Evolutionary conservation across 345 rosid species (phyloP).

Genomic region (Linum trigynum): DNA sequence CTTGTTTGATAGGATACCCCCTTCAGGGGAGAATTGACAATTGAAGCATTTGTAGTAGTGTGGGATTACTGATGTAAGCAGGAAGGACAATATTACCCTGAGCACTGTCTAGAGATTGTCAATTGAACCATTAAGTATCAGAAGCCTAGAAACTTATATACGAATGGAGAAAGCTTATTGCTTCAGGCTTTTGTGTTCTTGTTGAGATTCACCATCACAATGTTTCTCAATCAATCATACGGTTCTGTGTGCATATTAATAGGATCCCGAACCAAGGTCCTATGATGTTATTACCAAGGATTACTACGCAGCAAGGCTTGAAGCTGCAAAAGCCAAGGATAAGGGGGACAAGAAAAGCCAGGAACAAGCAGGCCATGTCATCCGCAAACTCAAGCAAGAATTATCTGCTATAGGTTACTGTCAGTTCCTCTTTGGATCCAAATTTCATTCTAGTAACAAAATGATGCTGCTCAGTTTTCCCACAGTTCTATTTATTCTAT

Average conservation of each 20-base stretch:
- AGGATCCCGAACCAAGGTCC: conserved; percentile 52
- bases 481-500: conserved; percentile 21
- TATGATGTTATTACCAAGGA: conserved; percentile 62
- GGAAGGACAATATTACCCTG: no score
- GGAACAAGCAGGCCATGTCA: conserved; percentile 53
- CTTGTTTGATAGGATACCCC: background rate
- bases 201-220: background rate
- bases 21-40: no score
- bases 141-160: no score
- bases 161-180: no score
- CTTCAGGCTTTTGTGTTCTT: no score
- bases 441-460: conserved; percentile 12
- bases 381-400: conserved; percentile 83
- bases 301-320: conserved; percentile 53
- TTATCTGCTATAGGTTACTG: conserved; percentile 64
- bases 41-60: no score
- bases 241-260: conserved; percentile 13
- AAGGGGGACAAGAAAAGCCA: conserved; percentile 58
- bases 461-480: conserved; percentile 10
- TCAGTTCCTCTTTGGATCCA: conserved; percentile 16
- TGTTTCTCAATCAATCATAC: background rate
- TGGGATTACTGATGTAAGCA: no score
- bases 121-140: no score
- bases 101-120: no score
- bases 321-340: conserved; percentile 74